phyloP scores from a whole-genome alignment of 129 eudicot species.

The Tagetes erecta region DNA sequence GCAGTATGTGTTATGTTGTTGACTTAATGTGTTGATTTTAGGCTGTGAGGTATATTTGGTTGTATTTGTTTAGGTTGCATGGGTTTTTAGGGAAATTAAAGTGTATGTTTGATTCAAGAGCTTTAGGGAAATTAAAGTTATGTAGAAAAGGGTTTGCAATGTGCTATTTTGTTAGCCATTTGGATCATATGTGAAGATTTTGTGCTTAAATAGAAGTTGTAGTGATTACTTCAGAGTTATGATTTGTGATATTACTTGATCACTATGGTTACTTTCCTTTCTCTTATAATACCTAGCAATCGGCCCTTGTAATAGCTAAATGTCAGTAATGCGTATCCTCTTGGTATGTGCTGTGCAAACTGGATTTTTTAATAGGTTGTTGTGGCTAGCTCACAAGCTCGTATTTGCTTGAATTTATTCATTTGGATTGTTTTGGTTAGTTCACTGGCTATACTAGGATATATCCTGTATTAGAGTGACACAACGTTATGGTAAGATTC shows the following conservation, averaged over 20 bases:
- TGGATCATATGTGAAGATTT: background rate
- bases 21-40: too few relatives aligned
- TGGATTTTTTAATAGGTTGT: background rate
- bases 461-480: background rate
- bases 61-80: too few relatives aligned
- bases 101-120: too few relatives aligned
- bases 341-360: constrained; percentile 10
- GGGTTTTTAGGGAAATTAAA: too few relatives aligned
- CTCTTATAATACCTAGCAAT: background rate
- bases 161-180: background rate
- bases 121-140: too few relatives aligned
- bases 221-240: background rate
- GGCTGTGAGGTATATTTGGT: too few relatives aligned
- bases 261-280: background rate
- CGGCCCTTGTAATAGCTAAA: background rate
- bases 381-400: constrained; percentile 6
- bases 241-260: background rate
- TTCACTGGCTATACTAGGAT: constrained; percentile 12
- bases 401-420: background rate
- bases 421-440: background rate
- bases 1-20: too few relatives aligned
- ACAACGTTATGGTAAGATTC: background rate
- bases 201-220: background rate
- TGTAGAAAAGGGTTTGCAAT: too few relatives aligned
- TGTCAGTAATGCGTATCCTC: background rate